Evolutionary conservation across 371 early-diverging fungal species (phyloP).

Genomic region (Mucor sp.): DNA sequence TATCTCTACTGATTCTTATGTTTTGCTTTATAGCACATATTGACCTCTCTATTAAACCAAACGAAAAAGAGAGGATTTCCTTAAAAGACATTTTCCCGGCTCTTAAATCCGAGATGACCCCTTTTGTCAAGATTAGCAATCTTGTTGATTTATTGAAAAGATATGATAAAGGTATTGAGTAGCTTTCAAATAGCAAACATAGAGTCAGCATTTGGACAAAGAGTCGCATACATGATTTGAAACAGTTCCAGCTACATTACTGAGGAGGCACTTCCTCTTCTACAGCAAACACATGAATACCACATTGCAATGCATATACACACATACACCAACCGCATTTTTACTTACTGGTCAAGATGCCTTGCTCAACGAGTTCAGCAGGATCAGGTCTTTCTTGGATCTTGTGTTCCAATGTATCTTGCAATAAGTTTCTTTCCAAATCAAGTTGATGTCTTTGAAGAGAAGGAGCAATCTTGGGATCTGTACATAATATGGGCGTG

Average conservation of each 20-base stretch:
- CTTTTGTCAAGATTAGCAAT: too few relatives aligned
- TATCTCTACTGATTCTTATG: too few relatives aligned
- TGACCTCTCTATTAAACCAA: too few relatives aligned
- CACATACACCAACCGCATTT: not conserved
- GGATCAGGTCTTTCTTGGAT: conserved; percentile 71
- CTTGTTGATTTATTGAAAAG: too few relatives aligned
- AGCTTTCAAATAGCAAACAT: too few relatives aligned
- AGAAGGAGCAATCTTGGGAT: conserved; percentile 54
- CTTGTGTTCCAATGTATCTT: conserved; percentile 70
- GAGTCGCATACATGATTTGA: too few relatives aligned
- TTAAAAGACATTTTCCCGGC: too few relatives aligned
- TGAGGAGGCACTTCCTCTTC: not conserved
- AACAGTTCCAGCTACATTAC: not conserved
- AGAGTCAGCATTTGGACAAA: too few relatives aligned
- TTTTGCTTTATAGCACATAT: too few relatives aligned
- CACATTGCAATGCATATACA: not conserved
- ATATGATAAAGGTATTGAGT: too few relatives aligned
- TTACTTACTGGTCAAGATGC: conserved; percentile 56
- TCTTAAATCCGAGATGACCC: too few relatives aligned
- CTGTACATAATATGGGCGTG: conserved; percentile 11
- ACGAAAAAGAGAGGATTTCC: too few relatives aligned
- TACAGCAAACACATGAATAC: not conserved
- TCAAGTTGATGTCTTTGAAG: conserved; percentile 51
- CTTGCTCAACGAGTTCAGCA: conserved; percentile 69
- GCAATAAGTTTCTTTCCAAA: conserved; percentile 63